Percentiles rank a stretch among this genome's conserved stretches.
Conservation (phyloP, 139 green algal species). For the Microglena sp. region DNA sequence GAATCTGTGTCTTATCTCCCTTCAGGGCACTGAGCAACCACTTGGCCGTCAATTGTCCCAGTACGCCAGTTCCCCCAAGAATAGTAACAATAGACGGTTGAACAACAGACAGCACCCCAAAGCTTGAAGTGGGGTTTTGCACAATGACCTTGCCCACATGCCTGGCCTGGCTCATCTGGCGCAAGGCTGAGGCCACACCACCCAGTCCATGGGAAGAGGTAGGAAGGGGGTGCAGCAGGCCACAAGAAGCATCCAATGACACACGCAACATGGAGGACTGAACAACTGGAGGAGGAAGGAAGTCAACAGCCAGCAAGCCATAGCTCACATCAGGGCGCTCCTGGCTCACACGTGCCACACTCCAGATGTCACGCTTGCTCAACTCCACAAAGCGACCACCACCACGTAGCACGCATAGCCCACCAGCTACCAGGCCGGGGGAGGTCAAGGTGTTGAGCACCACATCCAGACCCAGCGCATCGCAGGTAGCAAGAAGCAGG, state of each 20-base stretch:
- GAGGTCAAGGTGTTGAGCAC: slow-evolving; percentile 80
- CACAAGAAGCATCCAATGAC: slow-evolving; percentile 18
- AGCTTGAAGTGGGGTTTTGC: no score
- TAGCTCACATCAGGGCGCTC: slow-evolving; percentile 71
- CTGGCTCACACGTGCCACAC: slow-evolving; percentile 36
- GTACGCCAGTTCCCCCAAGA: slow-evolving; percentile 48
- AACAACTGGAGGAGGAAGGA: slow-evolving; percentile 58
- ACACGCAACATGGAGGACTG: slow-evolving; percentile 31
- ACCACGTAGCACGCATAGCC: slow-evolving; percentile 35
- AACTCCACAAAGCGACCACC: slow-evolving; percentile 74
- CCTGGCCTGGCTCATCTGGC: slow-evolving; percentile 70
- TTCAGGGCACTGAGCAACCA: slow-evolving; percentile 56
- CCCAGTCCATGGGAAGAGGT: slow-evolving; percentile 21
- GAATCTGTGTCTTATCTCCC: slow-evolving; percentile 20
- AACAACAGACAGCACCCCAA: not conserved
- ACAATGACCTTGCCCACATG: slow-evolving; percentile 84
- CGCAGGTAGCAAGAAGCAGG: slow-evolving; percentile 2
- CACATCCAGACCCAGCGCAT: slow-evolving; percentile 19
- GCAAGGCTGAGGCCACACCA: slow-evolving; percentile 51
- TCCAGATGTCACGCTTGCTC: slow-evolving; percentile 81
- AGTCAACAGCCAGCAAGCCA: slow-evolving; percentile 75
- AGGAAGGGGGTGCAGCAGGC: slow-evolving; percentile 32
- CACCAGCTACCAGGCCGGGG: slow-evolving; percentile 67
- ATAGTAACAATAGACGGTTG: not conserved
- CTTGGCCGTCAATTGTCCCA: slow-evolving; percentile 45